Evolutionary conservation across 2,329 filamentous ascomycete genomes (phyloP).

Genomic region (Fusarium subglutinans): DNA sequence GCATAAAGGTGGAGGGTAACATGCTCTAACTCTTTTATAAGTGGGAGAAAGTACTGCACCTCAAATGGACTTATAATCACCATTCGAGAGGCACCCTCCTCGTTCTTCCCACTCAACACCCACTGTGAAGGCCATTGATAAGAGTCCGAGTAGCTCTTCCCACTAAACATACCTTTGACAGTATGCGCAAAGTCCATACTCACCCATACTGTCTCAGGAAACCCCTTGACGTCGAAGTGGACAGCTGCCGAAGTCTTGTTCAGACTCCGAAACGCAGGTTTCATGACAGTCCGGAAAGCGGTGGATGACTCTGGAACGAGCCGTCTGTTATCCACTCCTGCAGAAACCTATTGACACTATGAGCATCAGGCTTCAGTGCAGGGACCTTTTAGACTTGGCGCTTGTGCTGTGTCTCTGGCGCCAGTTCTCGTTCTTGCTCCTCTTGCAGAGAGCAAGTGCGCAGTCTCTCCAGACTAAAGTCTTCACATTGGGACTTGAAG

Average conservation of each 20-base stretch:
- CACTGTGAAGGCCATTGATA: constrained; percentile 42
- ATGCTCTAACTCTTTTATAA: constrained; percentile 46
- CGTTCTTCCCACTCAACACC: constrained; percentile 7
- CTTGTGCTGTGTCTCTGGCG: constrained; percentile 71
- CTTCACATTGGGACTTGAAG: neutral
- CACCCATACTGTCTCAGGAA: constrained; percentile 22
- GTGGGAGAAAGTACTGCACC: constrained; percentile 59
- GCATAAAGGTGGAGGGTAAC: constrained; percentile 61
- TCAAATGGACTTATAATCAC: constrained; percentile 66
- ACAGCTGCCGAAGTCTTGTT: constrained; percentile 27
- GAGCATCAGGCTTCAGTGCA: constrained; percentile 45
- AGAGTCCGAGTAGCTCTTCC: constrained; percentile 11
- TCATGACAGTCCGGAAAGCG: constrained; percentile 5
- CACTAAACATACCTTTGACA: neutral
- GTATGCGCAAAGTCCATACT: constrained; percentile 33
- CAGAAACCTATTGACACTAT: constrained; percentile 57
- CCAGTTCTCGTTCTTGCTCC: constrained; percentile 75
- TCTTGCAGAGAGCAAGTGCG: constrained; percentile 57
- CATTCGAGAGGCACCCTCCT: neutral
- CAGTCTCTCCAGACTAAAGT: constrained; percentile 19
- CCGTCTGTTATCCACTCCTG: neutral
- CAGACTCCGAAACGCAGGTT: constrained; percentile 30
- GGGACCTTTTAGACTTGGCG: constrained; percentile 61
- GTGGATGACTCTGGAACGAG: neutral
- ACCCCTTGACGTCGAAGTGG: constrained; percentile 13